A percentile compares a stretch with the other conserved stretches of the same genome.
Evolutionary conservation across 75 land plant species (phyloP).

Genomic region (Cupressus sempervirens): DNA sequence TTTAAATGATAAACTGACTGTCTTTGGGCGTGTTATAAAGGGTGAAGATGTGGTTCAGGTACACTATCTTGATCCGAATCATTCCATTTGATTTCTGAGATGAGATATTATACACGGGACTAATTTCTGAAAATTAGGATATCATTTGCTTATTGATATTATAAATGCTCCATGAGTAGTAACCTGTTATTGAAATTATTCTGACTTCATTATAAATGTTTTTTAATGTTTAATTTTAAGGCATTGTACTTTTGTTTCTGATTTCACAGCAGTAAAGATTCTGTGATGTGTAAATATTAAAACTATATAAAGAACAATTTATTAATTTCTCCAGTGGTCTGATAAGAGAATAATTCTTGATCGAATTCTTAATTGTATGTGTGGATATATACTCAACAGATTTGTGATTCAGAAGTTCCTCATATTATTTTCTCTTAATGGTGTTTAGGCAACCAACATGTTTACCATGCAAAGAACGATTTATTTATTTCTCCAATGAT

Average conservation of each 20-base stretch:
- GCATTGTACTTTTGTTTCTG: background rate
- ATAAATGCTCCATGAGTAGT: background rate
- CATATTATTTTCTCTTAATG: background rate
- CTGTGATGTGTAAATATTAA: background rate
- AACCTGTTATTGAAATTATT: background rate
- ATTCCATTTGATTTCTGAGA: background rate
- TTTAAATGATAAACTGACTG: constrained; percentile 68
- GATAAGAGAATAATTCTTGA: background rate
- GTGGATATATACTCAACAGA: background rate
- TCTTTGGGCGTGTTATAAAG: constrained; percentile 87
- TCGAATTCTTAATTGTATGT: background rate
- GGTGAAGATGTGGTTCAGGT: constrained; percentile 97
- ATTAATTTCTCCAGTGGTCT: background rate
- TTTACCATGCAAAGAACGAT: background rate
- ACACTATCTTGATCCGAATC: constrained; percentile 5
- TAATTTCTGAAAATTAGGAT: background rate
- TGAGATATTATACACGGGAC: background rate
- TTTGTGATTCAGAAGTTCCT: background rate
- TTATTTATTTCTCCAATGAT: background rate
- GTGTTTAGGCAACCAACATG: background rate
- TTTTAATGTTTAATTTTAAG: background rate
- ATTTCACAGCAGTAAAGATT: background rate
- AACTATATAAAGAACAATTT: background rate
- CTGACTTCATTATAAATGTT: no score
- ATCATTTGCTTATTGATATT: background rate